These are phyloP conservation scores for Triangularia verruculosa DNA, from an alignment of 2,329 filamentous ascomycete genomes.

Conservation along the genomic window DNA sequence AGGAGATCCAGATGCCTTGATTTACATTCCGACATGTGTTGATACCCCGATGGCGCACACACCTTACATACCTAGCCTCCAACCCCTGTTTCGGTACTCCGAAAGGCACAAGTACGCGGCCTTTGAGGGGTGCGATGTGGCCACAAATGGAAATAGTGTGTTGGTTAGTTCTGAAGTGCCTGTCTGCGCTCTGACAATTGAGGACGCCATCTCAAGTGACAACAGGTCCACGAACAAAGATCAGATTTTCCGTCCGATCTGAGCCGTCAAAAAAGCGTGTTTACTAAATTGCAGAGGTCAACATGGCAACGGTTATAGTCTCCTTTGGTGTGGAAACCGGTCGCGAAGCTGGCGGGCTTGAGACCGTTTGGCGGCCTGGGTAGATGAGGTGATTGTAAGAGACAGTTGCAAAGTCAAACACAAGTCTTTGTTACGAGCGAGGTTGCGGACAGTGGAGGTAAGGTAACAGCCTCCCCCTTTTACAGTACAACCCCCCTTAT, in stretches of 20 bases:
- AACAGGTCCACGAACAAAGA: not conserved
- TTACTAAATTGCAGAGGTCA: not conserved
- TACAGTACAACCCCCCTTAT: not conserved
- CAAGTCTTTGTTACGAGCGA: not conserved
- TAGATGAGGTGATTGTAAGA: not conserved
- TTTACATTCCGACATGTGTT: not conserved
- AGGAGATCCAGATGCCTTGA: not conserved
- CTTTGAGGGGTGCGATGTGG: not conserved
- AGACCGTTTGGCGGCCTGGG: not conserved
- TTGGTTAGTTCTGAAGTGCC: no score
- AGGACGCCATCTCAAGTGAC: not conserved
- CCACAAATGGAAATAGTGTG: not conserved
- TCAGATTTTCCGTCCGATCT: not conserved
- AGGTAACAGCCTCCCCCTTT: not conserved
- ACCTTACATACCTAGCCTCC: not conserved
- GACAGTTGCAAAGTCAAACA: not conserved
- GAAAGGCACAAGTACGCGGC: not conserved
- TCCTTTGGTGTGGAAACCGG: not conserved
- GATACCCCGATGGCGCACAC: not conserved
- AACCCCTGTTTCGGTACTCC: not conserved
- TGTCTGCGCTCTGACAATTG: not conserved
- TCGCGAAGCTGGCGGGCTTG: not conserved
- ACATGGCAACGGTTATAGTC: not conserved
- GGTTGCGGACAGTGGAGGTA: not conserved
- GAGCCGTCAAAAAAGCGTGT: not conserved